Evolutionary conservation across 805 yeast genomes (phyloP), one percentile per base, ranked within the genome.

Genomic region (Lachancea waltii): DNA sequence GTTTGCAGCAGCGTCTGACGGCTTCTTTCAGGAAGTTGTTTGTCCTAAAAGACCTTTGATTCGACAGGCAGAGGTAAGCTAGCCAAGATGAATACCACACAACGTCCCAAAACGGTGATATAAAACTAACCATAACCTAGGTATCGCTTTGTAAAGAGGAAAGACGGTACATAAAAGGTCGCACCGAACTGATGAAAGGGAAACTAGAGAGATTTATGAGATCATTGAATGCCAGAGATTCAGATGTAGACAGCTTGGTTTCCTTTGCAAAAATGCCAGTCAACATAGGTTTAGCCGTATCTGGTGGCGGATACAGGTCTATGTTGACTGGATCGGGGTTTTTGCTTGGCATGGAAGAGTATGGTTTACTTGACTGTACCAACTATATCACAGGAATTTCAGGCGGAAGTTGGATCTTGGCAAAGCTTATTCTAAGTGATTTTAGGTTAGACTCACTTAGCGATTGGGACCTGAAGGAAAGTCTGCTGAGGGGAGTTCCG

Each of bases 401-500:
- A 3, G 87, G 87, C 1, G 89, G 87, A 0, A 71, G 81, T 32
- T 81, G 89, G 87, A 57, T 78, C 7, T 73, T 81, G 2, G 71
- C 80, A 31, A 70, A 73, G 15, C 45, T 72, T 21, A 53, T 64
- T 5, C 38, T 65, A 10, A 56, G 69, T 45, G 65, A 67, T 45
- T 70, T 67, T 50, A 45, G 59, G 13, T 48, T 65, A 1, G 47
- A 65, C n/a, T 40, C 41, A 4, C 42, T 58, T 17, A 41, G 59
- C 4, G 54, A 58, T 5, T 69, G 78, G 79, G 59, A 63, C 35
- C 48, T 74, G 9, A 58, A 60, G 14, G 66, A 67, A 9, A 73
- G 77, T 3, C 57, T 78, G 26, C 56, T 79, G 15, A 71, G 67
- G 49, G 85, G 85, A 0, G 58, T 79, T 0, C 81, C 82, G 1